Conservation (phyloP, 148 eudicot species). For the Rhododendron kiyosumense region DNA sequence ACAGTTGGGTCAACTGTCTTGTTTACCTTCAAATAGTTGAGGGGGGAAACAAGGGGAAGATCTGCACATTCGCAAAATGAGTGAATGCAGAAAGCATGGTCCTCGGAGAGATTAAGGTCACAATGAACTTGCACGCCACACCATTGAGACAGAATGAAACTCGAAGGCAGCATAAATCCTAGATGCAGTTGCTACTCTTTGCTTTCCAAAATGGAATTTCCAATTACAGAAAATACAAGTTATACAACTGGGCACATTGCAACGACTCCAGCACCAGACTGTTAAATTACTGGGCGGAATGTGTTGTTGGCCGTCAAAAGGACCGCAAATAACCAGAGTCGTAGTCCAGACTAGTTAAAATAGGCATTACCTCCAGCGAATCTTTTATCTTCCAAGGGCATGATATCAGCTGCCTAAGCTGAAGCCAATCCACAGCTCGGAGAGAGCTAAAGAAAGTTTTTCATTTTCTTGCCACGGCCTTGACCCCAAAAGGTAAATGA, state of each 20-base stretch:
- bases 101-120: background rate
- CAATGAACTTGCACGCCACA: background rate
- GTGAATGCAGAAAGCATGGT: background rate
- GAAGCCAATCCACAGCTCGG: background rate
- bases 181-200: background rate
- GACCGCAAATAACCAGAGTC: background rate
- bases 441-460: background rate
- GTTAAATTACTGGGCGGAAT: background rate
- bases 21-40: background rate
- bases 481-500: background rate
- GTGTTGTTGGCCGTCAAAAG: background rate
- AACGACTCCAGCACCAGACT: background rate
- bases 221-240: background rate
- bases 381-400: conserved; percentile 1
- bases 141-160: background rate
- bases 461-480: background rate
- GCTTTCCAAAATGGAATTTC: too few species aligned
- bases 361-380: background rate
- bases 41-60: background rate
- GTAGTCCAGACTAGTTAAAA: background rate
- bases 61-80: background rate
- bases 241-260: background rate
- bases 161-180: background rate
- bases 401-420: background rate
- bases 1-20: background rate